Evolutionary conservation across 805 yeast genomes (phyloP), one percentile per base, ranked within the genome.

Genomic region (Yarrowia yakushimensis): DNA sequence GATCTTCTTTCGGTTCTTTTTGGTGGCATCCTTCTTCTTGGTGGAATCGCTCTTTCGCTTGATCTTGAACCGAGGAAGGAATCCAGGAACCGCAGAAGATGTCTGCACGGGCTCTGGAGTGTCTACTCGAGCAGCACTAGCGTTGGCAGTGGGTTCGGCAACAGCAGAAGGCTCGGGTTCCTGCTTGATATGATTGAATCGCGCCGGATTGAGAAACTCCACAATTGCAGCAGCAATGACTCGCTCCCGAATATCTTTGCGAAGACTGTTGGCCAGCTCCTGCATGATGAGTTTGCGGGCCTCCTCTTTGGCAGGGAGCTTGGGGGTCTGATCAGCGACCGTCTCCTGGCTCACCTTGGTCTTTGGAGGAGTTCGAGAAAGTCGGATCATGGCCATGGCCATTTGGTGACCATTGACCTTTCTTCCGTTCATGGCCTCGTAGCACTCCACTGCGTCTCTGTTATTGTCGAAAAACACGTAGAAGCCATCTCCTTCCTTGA

Each of bases 161-260:
- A n/a, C 62, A 3, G 20, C 41, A 11, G 34, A 27, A 3, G 45
- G 31, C 18, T 18, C 28, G 3, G 45, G 23, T 8, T 27, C 48
- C 28, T 52, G 41, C 28, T 59, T 43, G 18, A 64, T 28, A 17
- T 61, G 57, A 30, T 28, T 36, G 33, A 66, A 68, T 17, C 69
- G 55, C 9, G 62, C 82, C 39, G 84, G 85, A 63, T 82, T 80
- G 66, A 90, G 76, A 18, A 81, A 73, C 30, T 85, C 85, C 61
- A 87, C 77, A 17, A 90, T 81, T 1, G 80, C 78, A 0, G 94
- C 90, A 0, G 88, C 91, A 23, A 89, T 80, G 3, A 88, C 74
- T 64, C 90, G 81, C 68, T 85, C 93, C 66, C 88, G 78, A 23
- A 90, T 81, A 73, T 90, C 96, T 65, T 86, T 86, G 20, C 84